Evolutionary conservation across 331 rosid species (phyloP).

Genomic region (Erythrophleum ivorense): DNA sequence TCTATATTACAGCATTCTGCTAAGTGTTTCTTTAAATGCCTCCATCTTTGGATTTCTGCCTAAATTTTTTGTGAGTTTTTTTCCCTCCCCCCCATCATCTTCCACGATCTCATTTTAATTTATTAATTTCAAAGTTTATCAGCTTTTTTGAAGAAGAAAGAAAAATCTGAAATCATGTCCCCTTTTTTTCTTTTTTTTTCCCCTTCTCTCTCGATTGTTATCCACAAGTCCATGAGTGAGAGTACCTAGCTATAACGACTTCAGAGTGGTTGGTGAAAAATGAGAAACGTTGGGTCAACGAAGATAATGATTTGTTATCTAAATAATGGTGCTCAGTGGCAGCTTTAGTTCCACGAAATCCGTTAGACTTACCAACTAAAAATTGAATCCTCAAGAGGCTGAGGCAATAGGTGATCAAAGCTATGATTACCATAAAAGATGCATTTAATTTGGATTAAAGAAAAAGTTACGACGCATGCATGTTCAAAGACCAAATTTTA

Average conservation of each 20-base stretch:
- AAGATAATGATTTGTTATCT: constrained; percentile 36
- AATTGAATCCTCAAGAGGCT: constrained; percentile 24
- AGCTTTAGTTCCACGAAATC: constrained; percentile 44
- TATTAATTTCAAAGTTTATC: not conserved
- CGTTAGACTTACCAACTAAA: constrained; percentile 42
- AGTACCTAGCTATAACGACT: constrained; percentile 28
- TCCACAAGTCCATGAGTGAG: not conserved
- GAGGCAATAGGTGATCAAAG: constrained; percentile 32
- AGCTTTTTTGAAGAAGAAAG: not conserved
- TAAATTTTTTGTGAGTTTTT: not conserved
- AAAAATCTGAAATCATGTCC: not conserved
- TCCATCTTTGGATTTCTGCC: not conserved
- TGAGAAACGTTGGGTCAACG: constrained; percentile 38
- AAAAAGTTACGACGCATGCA: constrained; percentile 48
- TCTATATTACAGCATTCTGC: not conserved
- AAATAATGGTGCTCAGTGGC: constrained; percentile 32
- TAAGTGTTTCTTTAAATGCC: not conserved
- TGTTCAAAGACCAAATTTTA: constrained; percentile 43
- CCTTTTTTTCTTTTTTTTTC: not conserved
- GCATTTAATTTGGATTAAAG: constrained; percentile 44
- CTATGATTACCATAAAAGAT: constrained; percentile 35
- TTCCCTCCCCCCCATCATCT: not conserved
- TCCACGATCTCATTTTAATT: not conserved
- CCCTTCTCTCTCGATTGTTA: not conserved
- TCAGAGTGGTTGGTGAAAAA: constrained; percentile 30